These are phyloP conservation scores for Aureobasidium sp. DNA, from an alignment of 2,329 filamentous ascomycete species.

Conservation along the genomic window DNA sequence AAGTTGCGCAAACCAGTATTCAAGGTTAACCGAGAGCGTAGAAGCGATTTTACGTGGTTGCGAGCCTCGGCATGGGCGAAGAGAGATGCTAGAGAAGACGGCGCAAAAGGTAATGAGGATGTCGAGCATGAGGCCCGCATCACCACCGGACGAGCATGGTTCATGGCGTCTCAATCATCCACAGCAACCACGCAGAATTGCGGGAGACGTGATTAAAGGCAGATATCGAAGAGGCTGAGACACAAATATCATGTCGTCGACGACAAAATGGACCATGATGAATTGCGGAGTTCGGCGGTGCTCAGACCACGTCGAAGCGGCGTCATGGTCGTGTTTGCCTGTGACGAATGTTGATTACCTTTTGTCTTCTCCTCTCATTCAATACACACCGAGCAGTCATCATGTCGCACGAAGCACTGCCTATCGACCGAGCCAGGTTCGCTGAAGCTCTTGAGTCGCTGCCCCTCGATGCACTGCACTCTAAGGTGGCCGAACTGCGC, in stretches of 20 bases:
- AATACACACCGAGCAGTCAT: background rate
- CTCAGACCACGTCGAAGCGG: constrained; percentile 17
- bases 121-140: constrained; percentile 18
- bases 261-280: background rate
- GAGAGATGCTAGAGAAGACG: background rate
- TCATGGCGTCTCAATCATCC: constrained; percentile 20
- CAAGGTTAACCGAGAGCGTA: background rate
- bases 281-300: constrained; percentile 16
- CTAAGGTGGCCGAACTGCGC: constrained; percentile 67
- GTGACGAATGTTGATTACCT: background rate
- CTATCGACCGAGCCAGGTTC: constrained; percentile 26
- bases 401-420: constrained; percentile 17
- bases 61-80: background rate
- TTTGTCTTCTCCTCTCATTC: background rate
- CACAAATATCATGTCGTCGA: constrained; percentile 5
- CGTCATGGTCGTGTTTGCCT: constrained; percentile 14
- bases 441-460: constrained; percentile 57
- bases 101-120: background rate
- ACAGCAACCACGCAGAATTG: background rate
- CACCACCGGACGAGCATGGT: constrained; percentile 25
- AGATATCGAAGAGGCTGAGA: background rate
- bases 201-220: background rate
- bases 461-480: constrained; percentile 56
- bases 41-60: background rate
- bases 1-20: background rate